Evolutionary conservation across 495 filamentous ascomycete species (phyloP).

Genomic region (Aspergillus asperescens): DNA sequence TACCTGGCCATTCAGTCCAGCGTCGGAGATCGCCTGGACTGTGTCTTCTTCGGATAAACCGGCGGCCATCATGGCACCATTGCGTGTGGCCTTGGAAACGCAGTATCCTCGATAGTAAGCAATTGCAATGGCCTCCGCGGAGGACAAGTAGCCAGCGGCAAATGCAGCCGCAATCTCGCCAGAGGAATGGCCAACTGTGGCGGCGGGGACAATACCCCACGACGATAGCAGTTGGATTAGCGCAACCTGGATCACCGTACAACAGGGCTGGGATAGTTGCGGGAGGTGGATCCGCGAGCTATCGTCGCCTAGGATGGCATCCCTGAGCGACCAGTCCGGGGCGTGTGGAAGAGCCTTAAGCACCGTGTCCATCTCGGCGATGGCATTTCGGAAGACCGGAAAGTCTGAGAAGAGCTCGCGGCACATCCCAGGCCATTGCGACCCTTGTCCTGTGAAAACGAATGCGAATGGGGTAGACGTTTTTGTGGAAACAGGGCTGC

Average conservation of each 20-base stretch:
- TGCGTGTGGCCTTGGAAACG: constrained; percentile 4
- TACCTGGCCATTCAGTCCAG: constrained; percentile 16
- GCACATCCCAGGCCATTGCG: constrained; percentile 2
- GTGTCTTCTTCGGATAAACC: constrained; percentile 37
- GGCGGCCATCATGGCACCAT: constrained; percentile 51
- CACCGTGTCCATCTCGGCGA: not conserved
- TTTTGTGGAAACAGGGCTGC: not conserved
- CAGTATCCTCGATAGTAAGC: constrained; percentile 49
- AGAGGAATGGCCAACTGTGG: constrained; percentile 38
- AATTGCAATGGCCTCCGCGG: constrained; percentile 39
- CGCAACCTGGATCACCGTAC: constrained; percentile 31
- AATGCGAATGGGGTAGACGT: not conserved
- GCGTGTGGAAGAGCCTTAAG: constrained; percentile 25
- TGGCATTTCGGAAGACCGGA: not conserved
- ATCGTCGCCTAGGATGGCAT: constrained; percentile 33
- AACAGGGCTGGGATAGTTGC: constrained; percentile 37
- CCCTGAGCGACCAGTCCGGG: constrained; percentile 29
- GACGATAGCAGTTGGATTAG: constrained; percentile 37
- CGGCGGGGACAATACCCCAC: constrained; percentile 39
- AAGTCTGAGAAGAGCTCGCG: not conserved
- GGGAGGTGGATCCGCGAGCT: constrained; percentile 29
- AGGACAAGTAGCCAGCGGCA: constrained; percentile 26
- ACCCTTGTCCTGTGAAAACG: constrained; percentile 4
- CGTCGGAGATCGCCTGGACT: constrained; percentile 20
- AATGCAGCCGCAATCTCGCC: constrained; percentile 44